A percentile compares a stretch with the other conserved stretches of the same genome.
Evolutionary conservation across 345 rosid species (phyloP).

Genomic region (rapeseed (Brassica napus)): DNA sequence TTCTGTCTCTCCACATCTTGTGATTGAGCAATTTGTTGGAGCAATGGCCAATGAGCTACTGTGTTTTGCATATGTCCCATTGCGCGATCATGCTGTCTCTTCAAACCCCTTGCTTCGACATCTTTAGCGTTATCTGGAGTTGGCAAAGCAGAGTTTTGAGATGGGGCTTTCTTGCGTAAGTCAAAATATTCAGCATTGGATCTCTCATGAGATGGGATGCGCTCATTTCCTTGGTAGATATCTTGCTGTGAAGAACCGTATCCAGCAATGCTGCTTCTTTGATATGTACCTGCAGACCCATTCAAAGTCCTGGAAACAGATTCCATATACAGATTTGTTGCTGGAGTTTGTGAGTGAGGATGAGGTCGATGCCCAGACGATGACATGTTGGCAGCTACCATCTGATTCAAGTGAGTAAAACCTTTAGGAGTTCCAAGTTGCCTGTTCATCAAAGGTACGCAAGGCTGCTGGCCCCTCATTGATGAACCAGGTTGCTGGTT

Average conservation of each 20-base stretch:
- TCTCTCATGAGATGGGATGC: conserved; percentile 35
- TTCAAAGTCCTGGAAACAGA: conserved; percentile 27
- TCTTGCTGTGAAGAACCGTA: conserved; percentile 27
- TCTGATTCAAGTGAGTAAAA: conserved; percentile 36
- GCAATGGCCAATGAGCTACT: conserved; percentile 26
- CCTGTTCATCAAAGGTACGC: conserved; percentile 18
- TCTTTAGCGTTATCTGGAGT: conserved; percentile 31
- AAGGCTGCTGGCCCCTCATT: conserved; percentile 23
- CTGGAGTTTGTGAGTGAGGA: conserved; percentile 31
- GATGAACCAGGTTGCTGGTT: conserved; percentile 40
- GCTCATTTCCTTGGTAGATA: conserved; percentile 31
- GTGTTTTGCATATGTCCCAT: conserved; percentile 38
- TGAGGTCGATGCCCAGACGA: conserved; percentile 25
- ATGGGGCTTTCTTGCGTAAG: conserved; percentile 32
- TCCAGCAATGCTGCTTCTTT: conserved; percentile 29
- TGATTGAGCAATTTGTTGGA: conserved; percentile 31
- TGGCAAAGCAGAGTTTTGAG: conserved; percentile 35
- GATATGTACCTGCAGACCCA: conserved; percentile 30
- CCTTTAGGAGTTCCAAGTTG: conserved; percentile 38
- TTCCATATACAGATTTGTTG: conserved; percentile 31
- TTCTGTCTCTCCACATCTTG: conserved; percentile 37
- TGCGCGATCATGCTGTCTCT: conserved; percentile 46
- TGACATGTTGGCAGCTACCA: conserved; percentile 29
- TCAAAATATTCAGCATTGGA: conserved; percentile 30
- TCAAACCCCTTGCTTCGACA: conserved; percentile 46